Percentiles rank a stretch among this genome's conserved stretches.
phyloP scores from a whole-genome alignment of 345 rosid species.

The Citrus maxima region DNA sequence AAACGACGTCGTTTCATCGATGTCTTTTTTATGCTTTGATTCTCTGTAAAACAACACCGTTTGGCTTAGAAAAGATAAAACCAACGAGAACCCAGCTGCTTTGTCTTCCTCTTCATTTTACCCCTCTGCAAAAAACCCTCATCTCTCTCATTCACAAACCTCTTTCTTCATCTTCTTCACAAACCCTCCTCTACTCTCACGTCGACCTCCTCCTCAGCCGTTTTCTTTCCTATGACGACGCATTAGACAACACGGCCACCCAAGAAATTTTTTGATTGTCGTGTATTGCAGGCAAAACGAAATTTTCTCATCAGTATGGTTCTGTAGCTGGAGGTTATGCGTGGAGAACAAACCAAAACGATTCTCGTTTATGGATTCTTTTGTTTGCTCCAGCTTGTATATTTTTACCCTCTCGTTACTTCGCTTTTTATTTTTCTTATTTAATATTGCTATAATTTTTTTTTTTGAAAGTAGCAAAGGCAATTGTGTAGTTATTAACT shows the following conservation, averaged over 20 bases:
- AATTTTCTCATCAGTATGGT: constrained; percentile 21
- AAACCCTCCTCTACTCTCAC: constrained; percentile 47
- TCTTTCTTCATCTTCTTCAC: constrained; percentile 42
- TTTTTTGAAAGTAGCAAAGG: too few species aligned
- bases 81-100: too few species aligned
- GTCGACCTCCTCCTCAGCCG: constrained; percentile 63
- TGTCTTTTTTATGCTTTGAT: too few species aligned
- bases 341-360: constrained; percentile 18
- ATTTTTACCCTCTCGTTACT: background rate
- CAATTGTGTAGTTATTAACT: too few species aligned
- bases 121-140: constrained; percentile 39
- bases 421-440: background rate
- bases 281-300: constrained; percentile 31
- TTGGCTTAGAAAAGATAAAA: too few species aligned
- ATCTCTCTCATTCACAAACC: constrained; percentile 72
- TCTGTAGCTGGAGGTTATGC: constrained; percentile 20
- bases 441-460: too few species aligned
- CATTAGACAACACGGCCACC: constrained; percentile 65
- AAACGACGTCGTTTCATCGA: too few species aligned
- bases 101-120: too few species aligned
- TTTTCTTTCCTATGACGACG: constrained; percentile 64
- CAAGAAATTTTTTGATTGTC: constrained; percentile 14
- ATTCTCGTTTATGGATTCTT: constrained; percentile 46
- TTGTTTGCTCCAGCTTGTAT: constrained; percentile 59
- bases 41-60: too few species aligned